Evolutionary conservation across 768 basidiomycete species (phyloP).

Genomic region (Boletus tylopilopsis): DNA sequence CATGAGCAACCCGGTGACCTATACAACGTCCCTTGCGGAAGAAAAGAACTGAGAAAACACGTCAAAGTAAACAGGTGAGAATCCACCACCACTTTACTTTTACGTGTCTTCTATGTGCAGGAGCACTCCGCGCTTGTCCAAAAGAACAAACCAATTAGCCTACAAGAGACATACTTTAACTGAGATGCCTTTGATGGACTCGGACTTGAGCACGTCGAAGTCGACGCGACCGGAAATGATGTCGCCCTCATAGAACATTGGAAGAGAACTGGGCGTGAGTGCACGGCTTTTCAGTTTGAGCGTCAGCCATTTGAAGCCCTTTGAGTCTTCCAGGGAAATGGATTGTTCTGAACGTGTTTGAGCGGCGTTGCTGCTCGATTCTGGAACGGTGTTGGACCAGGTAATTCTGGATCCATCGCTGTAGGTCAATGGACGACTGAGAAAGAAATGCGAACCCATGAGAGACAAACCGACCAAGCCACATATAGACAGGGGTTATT

Average conservation of each 20-base stretch:
- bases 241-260: slow-evolving; percentile 48
- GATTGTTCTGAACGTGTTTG: slow-evolving; percentile 31
- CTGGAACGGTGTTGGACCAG: background rate
- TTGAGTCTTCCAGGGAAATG: slow-evolving; percentile 42
- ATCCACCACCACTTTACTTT: no score
- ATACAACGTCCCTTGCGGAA: no score
- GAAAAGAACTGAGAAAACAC: no score
- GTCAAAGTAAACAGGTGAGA: no score
- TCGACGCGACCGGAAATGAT: slow-evolving; percentile 47
- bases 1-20: no score
- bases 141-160: no score
- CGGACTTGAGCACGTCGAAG: slow-evolving; percentile 46
- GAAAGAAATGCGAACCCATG: no score
- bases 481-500: slow-evolving; percentile 20
- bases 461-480: no score
- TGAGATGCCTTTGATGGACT: slow-evolving; percentile 45
- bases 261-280: slow-evolving; percentile 35
- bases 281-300: slow-evolving; percentile 44
- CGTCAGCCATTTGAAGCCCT: slow-evolving; percentile 42
- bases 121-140: no score
- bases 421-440: background rate
- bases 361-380: background rate
- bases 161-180: slow-evolving; percentile 41
- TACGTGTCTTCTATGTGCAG: no score
- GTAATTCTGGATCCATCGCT: slow-evolving; percentile 13